A percentile compares a stretch with the other conserved stretches of the same genome.
Conservation (phyloP, 805 yeast genomes). For the Blastobotrys muscicola region DNA sequence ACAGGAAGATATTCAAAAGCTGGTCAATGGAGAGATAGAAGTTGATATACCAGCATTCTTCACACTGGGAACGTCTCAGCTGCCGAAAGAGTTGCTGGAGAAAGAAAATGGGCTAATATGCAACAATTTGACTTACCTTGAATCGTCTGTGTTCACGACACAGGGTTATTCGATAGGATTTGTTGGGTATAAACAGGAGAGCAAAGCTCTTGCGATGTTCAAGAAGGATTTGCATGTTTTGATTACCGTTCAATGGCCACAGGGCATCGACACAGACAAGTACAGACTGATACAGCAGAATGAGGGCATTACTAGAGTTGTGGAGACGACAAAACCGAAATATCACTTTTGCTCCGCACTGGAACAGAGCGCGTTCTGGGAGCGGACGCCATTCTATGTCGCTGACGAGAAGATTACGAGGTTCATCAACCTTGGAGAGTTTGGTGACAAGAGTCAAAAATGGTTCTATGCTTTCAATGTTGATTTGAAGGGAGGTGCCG, state of each 20-base stretch:
- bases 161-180: no score
- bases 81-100: background rate
- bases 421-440: conserved; percentile 55
- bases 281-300: no score
- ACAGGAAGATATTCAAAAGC: background rate
- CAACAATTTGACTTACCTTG: background rate
- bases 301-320: background rate
- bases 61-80: background rate
- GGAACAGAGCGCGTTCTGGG: conserved; percentile 43
- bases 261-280: no score
- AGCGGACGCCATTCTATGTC: conserved; percentile 48
- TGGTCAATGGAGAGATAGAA: background rate
- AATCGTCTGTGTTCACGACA: background rate
- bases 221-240: no score
- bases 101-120: background rate
- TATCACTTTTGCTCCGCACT: conserved; percentile 51
- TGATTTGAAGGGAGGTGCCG: background rate
- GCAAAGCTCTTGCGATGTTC: no score
- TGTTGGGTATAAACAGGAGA: background rate
- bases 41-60: conserved; percentile 1
- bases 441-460: conserved; percentile 38
- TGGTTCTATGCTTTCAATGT: conserved; percentile 73
- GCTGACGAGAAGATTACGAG: conserved; percentile 37
- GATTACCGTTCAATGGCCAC: no score
- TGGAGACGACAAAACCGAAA: conserved; percentile 42